Conservation (phyloP, 2,329 filamentous ascomycete genomes). For the Curvularia lunata region DNA sequence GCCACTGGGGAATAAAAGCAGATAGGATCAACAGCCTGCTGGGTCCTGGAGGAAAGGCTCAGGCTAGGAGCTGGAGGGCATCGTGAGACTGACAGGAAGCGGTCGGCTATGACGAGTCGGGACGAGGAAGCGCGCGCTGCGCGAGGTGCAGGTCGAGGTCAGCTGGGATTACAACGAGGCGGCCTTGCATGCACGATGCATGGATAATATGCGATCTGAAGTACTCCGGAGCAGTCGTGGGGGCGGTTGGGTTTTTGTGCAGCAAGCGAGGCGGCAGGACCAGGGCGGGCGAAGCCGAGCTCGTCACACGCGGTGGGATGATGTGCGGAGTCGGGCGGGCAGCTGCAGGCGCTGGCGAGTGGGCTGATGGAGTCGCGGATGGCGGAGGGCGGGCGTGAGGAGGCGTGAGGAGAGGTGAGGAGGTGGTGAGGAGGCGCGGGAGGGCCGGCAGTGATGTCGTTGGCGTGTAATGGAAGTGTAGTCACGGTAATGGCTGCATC, state of each 20-base stretch:
- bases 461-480: background rate
- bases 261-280: slow-evolving; percentile 27
- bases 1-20: slow-evolving; percentile 36
- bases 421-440: background rate
- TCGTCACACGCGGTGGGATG: slow-evolving; percentile 3
- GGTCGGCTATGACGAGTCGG: slow-evolving; percentile 31
- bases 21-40: slow-evolving; percentile 38
- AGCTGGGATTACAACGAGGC: slow-evolving; percentile 28
- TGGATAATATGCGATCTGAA: slow-evolving; percentile 28
- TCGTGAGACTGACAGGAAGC: slow-evolving; percentile 38
- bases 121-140: slow-evolving; percentile 43
- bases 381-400: too few relatives aligned
- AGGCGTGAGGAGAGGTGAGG: background rate
- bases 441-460: slow-evolving; percentile 1
- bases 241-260: slow-evolving; percentile 19
- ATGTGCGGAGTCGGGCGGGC: slow-evolving; percentile 18
- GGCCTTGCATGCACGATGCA: slow-evolving; percentile 28
- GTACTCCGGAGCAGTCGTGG: slow-evolving; percentile 33
- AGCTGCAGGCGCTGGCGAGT: too few relatives aligned
- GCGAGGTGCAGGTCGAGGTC: slow-evolving; percentile 36
- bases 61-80: slow-evolving; percentile 37
- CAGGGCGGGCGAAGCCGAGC: slow-evolving; percentile 17
- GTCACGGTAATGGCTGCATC: too few relatives aligned
- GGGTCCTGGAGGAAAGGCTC: slow-evolving; percentile 26
- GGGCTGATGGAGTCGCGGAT: too few relatives aligned